Evolutionary conservation across 148 eudicot species (phyloP).

Genomic region (Fallopia convolvulus): DNA sequence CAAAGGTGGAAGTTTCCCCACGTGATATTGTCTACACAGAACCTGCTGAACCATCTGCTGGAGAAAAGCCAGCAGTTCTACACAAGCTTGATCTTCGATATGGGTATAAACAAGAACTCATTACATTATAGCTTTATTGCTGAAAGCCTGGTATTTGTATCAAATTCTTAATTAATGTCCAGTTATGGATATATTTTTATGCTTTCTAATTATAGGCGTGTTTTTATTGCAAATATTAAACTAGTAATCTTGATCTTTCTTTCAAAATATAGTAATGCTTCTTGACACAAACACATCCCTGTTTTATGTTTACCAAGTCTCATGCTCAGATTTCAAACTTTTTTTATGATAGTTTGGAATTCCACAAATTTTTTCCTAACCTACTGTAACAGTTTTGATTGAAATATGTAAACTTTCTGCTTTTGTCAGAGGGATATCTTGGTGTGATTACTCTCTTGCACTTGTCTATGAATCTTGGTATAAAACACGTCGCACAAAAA

Average conservation of each 20-base stretch:
- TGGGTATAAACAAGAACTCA: slow-evolving; percentile 50
- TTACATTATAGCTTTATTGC: slow-evolving; percentile 5
- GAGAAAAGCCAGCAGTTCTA: slow-evolving; percentile 56
- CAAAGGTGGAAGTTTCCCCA: slow-evolving; percentile 90
- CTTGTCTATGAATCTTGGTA: slow-evolving; percentile 93
- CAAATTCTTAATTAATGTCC: background rate
- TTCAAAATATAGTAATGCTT: background rate
- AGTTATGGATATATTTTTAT: background rate
- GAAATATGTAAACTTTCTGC: background rate
- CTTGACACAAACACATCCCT: background rate
- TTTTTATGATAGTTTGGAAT: background rate
- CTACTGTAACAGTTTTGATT: background rate
- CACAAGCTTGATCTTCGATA: slow-evolving; percentile 93
- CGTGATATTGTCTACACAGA: slow-evolving; percentile 86
- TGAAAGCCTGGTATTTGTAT: background rate
- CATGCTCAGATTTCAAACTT: background rate
- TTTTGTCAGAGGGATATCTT: slow-evolving; percentile 68
- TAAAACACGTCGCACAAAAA: slow-evolving; percentile 70
- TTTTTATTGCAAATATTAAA: background rate
- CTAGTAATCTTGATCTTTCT: background rate
- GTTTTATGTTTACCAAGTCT: background rate
- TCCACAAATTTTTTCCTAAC: background rate
- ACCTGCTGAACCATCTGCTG: slow-evolving; percentile 69
- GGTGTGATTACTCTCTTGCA: slow-evolving; percentile 96
- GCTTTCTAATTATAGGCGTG: background rate